Base-by-base conservation (phyloP, 2,329 filamentous ascomycete species). In the Blastomyces emzantsi region DNA sequence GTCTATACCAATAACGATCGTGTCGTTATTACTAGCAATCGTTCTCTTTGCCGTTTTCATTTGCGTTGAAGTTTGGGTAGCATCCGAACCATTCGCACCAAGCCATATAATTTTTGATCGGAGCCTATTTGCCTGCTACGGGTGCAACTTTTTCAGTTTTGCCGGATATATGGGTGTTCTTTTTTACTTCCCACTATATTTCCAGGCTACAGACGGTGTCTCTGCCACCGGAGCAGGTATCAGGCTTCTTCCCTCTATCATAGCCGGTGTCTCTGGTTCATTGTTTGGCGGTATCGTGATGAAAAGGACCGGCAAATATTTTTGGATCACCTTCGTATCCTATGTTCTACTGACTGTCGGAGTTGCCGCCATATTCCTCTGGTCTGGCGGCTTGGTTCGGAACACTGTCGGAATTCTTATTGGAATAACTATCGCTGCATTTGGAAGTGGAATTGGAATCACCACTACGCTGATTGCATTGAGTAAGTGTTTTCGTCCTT, bases 171-270 rank as follows among this genome's bases (percentile, higher is more conserved):
- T 86, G 57, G 82, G 83, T 0, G 76, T 82, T 0, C 67, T 89
- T 3, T 93, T 90, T 78, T 90, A 90, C 75, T 77, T 90, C n/a
- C 88, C 90, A 1, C 78, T 93, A 1, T 90, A 88, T 75, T 90
- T 89, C 75, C 90, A 93, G 74, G 89, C 87, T 5, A 86, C 88
- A 0, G 80, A 87, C 60, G 85, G 84, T 5, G 76, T 86, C 30
- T 82, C 81, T 3, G 87, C 90, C 0, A 86, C 87, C 0, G 73
- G 79, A 62, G 84, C 88, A 3, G 89, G 89, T 0, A 65, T 88
- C 0, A 78, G 86, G 43, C 81, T 93, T 22, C 77, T 93, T 41
- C 89, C 90, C 0, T 81, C 81, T 62, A 88, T 90, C 67, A 52
- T 86, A 2, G 77, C 78, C 5, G 83, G 82, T 33, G 88, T 92